These are phyloP conservation scores for Toxicodendron radicans DNA, from an alignment of 345 rosid genomes.

Conservation along the genomic window DNA sequence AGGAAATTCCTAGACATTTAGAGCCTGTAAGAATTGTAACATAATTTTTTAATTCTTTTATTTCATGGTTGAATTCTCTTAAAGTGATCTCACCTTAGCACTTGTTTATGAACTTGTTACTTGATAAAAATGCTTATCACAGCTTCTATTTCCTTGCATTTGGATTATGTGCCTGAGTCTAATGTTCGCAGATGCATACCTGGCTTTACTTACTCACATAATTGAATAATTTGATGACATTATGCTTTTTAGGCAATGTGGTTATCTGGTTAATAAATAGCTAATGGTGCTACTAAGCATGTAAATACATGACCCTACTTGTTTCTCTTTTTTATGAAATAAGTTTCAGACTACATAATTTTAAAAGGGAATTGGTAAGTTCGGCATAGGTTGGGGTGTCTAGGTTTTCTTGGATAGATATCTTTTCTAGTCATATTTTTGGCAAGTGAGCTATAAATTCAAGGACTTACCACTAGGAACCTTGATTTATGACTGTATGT, in stretches of 20 bases:
- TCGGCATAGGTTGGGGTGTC: neutral
- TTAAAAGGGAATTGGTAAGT: neutral
- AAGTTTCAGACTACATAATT: neutral
- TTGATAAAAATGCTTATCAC: neutral
- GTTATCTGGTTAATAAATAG: neutral
- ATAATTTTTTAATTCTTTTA: neutral
- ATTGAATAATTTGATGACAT: neutral
- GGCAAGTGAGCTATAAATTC: neutral
- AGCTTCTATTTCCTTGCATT: neutral
- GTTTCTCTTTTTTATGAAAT: neutral
- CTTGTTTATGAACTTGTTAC: neutral
- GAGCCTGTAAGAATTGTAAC: conserved; percentile 65
- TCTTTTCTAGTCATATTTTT: neutral
- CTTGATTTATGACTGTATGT: neutral
- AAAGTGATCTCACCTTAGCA: neutral
- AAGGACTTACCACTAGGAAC: neutral
- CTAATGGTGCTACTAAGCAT: neutral
- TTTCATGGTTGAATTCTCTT: neutral
- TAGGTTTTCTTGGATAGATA: neutral
- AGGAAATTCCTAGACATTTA: conserved; percentile 75
- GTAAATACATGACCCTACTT: neutral
- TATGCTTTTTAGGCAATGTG: neutral
- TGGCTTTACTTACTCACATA: neutral
- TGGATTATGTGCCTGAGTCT: neutral
- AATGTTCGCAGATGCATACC: neutral